phyloP scores from a whole-genome alignment of 2,329 filamentous ascomycete species.

The Aaosphaeria pasadenensis region DNA sequence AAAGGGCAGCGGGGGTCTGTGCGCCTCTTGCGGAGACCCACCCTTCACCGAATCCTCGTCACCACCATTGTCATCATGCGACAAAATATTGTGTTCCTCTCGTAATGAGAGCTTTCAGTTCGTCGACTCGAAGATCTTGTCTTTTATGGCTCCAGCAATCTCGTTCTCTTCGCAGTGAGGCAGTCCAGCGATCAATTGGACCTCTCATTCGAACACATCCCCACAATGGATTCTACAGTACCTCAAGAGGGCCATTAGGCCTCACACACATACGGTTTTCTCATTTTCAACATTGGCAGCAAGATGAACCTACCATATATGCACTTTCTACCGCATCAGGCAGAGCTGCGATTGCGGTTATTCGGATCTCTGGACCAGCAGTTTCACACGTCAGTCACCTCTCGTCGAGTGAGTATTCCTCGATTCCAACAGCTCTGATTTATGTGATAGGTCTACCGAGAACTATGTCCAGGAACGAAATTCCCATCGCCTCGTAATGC shows the following conservation, averaged over 20 bases:
- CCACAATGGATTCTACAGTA: conserved; percentile 4
- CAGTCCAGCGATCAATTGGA: no score
- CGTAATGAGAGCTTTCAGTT: conserved; percentile 34
- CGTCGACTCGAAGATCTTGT: conserved; percentile 1
- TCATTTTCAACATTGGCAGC: conserved; percentile 5
- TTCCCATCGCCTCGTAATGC: conserved; percentile 63
- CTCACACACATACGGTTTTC: conserved; percentile 7
- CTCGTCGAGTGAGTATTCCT: neutral
- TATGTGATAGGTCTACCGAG: conserved; percentile 59
- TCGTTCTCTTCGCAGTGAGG: no score
- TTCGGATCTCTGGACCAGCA: conserved; percentile 79
- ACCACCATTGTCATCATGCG: conserved; percentile 12
- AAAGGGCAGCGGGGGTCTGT: conserved; percentile 8
- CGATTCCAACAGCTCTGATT: neutral
- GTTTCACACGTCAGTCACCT: conserved; percentile 58
- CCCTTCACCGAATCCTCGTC: neutral
- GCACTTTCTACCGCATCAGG: conserved; percentile 85
- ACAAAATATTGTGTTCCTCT: conserved; percentile 11
- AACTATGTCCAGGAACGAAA: conserved; percentile 55
- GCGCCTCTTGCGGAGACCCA: conserved; percentile 18
- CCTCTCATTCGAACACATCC: neutral
- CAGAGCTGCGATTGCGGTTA: conserved; percentile 83
- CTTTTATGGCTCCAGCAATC: no score
- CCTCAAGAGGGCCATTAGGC: conserved; percentile 12
- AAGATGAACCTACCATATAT: conserved; percentile 67